phyloP scores from a whole-genome alignment of 1,284 basidiomycete species.

The Ustilago hordei region DNA sequence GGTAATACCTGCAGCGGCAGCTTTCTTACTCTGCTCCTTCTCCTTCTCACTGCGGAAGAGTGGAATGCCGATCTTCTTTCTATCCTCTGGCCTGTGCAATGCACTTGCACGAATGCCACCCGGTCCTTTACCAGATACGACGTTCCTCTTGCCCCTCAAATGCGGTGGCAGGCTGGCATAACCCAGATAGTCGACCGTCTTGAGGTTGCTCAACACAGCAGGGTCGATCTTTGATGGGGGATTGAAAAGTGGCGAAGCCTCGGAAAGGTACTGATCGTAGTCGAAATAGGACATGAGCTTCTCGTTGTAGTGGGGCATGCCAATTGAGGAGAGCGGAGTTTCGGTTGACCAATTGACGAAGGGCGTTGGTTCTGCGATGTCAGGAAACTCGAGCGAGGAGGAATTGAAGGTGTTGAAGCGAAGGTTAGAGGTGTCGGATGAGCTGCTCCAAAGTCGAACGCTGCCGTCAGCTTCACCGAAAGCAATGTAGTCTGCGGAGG shows the following conservation, averaged over 20 bases:
- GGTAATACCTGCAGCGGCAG: constrained; percentile 51
- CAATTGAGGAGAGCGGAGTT: constrained; percentile 90
- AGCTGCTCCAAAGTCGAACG: constrained; percentile 85
- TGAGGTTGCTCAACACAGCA: constrained; percentile 81
- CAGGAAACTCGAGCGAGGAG: constrained; percentile 85
- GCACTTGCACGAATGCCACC: constrained; percentile 50
- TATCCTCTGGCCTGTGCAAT: constrained; percentile 57
- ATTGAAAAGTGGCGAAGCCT: constrained; percentile 72
- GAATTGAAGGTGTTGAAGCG: constrained; percentile 88
- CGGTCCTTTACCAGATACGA: constrained; percentile 72
- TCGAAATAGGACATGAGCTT: constrained; percentile 82
- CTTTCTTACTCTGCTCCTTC: constrained; percentile 64
- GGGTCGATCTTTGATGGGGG: constrained; percentile 82
- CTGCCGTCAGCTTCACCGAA: constrained; percentile 90
- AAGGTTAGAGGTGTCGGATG: constrained; percentile 70
- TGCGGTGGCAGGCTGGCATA: constrained; percentile 88
- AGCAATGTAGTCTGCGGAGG: constrained; percentile 88
- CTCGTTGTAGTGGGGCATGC: constrained; percentile 86
- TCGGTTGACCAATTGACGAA: constrained; percentile 81
- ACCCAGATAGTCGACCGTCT: constrained; percentile 86
- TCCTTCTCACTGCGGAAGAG: constrained; percentile 86
- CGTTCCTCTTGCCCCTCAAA: constrained; percentile 83
- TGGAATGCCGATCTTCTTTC: constrained; percentile 70
- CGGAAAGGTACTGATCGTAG: constrained; percentile 56
- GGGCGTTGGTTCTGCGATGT: constrained; percentile 78